Percentiles rank a stretch among this genome's conserved stretches.
phyloP scores from a whole-genome alignment of 148 eudicot species.

The Fallopia convolvulus region DNA sequence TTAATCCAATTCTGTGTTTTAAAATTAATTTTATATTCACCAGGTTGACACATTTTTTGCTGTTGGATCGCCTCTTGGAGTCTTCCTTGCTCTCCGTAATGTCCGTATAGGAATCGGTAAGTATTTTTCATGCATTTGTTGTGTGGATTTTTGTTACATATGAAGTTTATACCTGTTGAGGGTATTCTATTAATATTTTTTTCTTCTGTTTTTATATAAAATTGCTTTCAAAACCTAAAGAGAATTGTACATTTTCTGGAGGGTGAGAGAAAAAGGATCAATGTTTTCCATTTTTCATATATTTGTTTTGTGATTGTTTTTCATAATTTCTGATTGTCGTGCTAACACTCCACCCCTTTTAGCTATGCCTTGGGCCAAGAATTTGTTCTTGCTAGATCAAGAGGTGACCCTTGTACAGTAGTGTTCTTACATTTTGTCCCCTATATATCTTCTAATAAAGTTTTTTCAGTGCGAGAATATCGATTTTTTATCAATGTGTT shows the following conservation, averaged over 20 bases:
- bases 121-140: neutral
- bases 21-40: neutral
- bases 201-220: neutral
- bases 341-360: neutral
- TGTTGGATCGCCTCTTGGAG: slow-evolving; percentile 97
- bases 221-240: neutral
- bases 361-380: neutral
- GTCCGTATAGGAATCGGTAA: slow-evolving; percentile 88
- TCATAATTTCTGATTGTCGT: neutral
- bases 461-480: neutral
- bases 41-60: slow-evolving; percentile 97
- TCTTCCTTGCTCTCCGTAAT: slow-evolving; percentile 92
- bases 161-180: neutral
- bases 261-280: neutral
- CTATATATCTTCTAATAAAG: neutral
- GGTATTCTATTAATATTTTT: neutral
- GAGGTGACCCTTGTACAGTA: neutral
- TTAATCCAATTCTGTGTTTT: neutral
- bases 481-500: neutral
- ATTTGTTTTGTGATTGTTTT: neutral
- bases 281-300: neutral
- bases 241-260: neutral
- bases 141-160: neutral
- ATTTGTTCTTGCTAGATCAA: neutral
- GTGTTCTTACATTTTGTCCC: neutral